Evolutionary conservation across 495 filamentous ascomycete genomes (phyloP).

Genomic region (Hypoxylon crocopeplum): DNA sequence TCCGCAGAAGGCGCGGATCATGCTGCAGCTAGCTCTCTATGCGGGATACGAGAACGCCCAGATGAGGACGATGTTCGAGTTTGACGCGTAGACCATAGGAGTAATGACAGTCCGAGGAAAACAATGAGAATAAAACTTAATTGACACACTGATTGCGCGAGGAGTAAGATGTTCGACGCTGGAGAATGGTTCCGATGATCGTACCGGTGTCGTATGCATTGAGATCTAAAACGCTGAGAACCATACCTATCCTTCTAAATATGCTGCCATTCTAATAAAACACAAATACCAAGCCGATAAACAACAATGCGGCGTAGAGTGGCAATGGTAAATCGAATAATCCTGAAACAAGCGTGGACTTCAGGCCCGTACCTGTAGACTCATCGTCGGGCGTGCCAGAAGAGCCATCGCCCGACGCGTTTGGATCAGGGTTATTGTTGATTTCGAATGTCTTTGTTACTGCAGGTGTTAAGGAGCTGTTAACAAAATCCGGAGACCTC

Average conservation of each 20-base stretch:
- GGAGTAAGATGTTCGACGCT: not conserved
- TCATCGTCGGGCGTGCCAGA: constrained; percentile 15
- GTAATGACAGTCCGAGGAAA: not conserved
- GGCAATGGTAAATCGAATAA: constrained; percentile 5
- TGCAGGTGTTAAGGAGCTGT: constrained; percentile 42
- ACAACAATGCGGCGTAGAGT: constrained; percentile 5
- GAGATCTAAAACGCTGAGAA: constrained; percentile 1
- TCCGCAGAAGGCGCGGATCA: constrained; percentile 45
- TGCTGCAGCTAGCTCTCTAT: constrained; percentile 44
- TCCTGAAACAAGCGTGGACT: not conserved
- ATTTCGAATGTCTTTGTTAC: constrained; percentile 35
- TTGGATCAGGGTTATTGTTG: constrained; percentile 13
- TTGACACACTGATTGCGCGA: no score
- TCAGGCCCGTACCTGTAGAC: constrained; percentile 5
- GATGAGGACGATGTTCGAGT: constrained; percentile 24
- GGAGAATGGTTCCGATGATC: no score
- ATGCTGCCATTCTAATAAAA: constrained; percentile 15
- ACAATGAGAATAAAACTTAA: no score
- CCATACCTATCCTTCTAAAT: not conserved
- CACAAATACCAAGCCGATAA: not conserved
- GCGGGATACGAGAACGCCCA: constrained; percentile 30
- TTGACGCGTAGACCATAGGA: constrained; percentile 13
- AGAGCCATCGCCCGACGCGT: not conserved
- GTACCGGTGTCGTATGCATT: no score
- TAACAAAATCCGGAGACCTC: constrained; percentile 45